Conservation (phyloP, 768 basidiomycete species). For the Boletus rex-veris region DNA sequence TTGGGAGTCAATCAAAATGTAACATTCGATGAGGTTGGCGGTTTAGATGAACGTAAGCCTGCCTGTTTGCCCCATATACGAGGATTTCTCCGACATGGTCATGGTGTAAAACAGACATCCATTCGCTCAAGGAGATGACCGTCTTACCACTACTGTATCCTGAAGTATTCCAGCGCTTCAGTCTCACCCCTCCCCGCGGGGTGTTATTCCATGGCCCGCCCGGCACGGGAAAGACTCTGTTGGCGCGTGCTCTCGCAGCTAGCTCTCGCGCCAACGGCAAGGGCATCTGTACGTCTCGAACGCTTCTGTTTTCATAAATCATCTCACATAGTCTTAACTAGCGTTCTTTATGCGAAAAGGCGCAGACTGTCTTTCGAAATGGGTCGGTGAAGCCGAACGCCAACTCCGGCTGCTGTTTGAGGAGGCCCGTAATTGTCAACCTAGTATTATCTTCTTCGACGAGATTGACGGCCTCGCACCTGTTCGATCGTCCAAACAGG, state of each 20-base stretch:
- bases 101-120: constrained; percentile 62
- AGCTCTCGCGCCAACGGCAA: constrained; percentile 85
- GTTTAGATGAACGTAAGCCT: constrained; percentile 82
- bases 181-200: constrained; percentile 91
- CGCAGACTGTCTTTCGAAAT: constrained; percentile 95
- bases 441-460: constrained; percentile 98
- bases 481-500: constrained; percentile 96
- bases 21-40: constrained; percentile 95
- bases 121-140: constrained; percentile 98
- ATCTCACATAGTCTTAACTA: constrained; percentile 27
- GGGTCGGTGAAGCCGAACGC: constrained; percentile 98
- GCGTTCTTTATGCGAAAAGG: constrained; percentile 99
- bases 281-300: constrained; percentile 69
- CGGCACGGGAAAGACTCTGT: constrained; percentile 95
- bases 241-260: constrained; percentile 91
- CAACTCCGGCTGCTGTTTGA: constrained; percentile 94
- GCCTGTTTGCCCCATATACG: background rate
- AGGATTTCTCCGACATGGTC: background rate
- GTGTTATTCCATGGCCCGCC: constrained; percentile 98
- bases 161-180: constrained; percentile 92
- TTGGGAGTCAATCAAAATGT: constrained; percentile 90
- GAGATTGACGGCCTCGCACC: constrained; percentile 99
- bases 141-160: constrained; percentile 92
- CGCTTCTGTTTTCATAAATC: background rate
- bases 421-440: constrained; percentile 88